Evolutionary conservation across 805 yeast genomes (phyloP).

Genomic region (Saturnispora besseyi): DNA sequence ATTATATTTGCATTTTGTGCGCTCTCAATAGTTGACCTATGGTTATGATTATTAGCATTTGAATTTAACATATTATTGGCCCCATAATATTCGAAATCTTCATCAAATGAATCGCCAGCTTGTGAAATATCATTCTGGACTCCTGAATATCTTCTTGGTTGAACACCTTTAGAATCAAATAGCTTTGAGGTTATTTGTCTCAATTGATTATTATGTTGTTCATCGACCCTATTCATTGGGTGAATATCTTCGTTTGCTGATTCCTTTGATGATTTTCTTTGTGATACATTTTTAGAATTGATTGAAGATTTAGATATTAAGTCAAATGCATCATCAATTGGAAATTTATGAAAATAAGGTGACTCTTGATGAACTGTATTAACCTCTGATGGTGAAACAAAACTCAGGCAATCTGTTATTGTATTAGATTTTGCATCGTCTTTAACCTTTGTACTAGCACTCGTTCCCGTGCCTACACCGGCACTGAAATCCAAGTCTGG

Average conservation of each 20-base stretch:
- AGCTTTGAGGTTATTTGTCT: slow-evolving; percentile 60
- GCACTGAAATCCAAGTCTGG: slow-evolving; percentile 6
- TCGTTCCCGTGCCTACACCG: background rate
- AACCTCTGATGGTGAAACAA: slow-evolving; percentile 2
- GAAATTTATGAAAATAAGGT: slow-evolving; percentile 5
- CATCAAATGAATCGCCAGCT: slow-evolving; percentile 42
- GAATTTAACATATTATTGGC: slow-evolving; percentile 4
- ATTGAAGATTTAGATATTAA: slow-evolving; percentile 16
- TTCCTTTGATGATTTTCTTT: slow-evolving; percentile 8
- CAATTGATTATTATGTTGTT: slow-evolving; percentile 18
- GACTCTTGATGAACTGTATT: slow-evolving; percentile 2
- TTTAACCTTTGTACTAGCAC: background rate
- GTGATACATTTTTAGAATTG: slow-evolving; percentile 14
- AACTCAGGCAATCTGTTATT: slow-evolving; percentile 2
- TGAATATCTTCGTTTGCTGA: slow-evolving; percentile 6
- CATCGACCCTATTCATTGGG: slow-evolving; percentile 2
- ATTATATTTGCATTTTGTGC: slow-evolving; percentile 3
- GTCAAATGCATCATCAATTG: slow-evolving; percentile 13
- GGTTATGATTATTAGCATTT: background rate
- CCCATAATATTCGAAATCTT: slow-evolving; percentile 29
- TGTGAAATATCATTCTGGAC: slow-evolving; percentile 29
- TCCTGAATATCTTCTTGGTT: slow-evolving; percentile 64
- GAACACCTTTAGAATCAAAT: slow-evolving; percentile 65
- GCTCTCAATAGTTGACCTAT: background rate
- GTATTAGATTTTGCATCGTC: slow-evolving; percentile 3